Evolutionary conservation across 2,329 filamentous ascomycete genomes (phyloP).

Genomic region (Cladosporium sphaerospermum): DNA sequence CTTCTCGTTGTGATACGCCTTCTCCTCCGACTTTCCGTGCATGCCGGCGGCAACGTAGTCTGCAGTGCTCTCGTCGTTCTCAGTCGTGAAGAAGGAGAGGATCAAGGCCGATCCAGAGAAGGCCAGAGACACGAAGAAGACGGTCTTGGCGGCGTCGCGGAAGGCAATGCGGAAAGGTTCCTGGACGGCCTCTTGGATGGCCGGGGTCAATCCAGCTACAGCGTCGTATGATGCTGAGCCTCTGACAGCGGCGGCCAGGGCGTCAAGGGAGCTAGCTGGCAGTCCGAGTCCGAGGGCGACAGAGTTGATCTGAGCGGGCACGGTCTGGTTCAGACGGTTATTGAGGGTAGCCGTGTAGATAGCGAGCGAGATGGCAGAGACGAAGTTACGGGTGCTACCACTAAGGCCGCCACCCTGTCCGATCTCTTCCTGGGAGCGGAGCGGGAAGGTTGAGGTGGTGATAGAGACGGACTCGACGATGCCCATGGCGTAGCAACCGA

Average conservation of each 20-base stretch:
- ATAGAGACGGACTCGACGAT: constrained; percentile 22
- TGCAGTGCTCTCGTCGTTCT: constrained; percentile 22
- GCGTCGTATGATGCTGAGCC: constrained; percentile 14
- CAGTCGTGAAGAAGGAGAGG: constrained; percentile 21
- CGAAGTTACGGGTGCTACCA: constrained; percentile 20
- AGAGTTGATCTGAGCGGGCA: constrained; percentile 16
- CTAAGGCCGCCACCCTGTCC: constrained; percentile 21
- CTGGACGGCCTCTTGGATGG: constrained; percentile 19
- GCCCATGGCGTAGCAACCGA: constrained; percentile 20
- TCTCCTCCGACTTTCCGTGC: constrained; percentile 18
- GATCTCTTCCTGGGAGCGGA: constrained; percentile 23
- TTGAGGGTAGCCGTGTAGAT: constrained; percentile 21
- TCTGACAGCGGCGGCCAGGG: constrained; percentile 16
- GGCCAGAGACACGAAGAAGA: constrained; percentile 20
- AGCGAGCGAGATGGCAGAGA: constrained; percentile 20
- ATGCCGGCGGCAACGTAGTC: constrained; percentile 22
- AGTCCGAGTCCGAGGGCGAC: constrained; percentile 17
- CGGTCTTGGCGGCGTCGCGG: constrained; percentile 17
- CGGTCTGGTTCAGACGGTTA: constrained; percentile 18
- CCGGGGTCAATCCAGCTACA: constrained; percentile 17
- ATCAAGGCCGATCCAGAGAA: constrained; percentile 22
- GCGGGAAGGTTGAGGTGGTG: constrained; percentile 23
- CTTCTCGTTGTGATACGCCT: constrained; percentile 9
- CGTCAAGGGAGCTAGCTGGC: constrained; percentile 14
- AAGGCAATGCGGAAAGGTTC: constrained; percentile 20